Percentiles rank a stretch among this genome's conserved stretches.
These are phyloP conservation scores for Naganishia liquefaciens DNA, from an alignment of 1,284 basidiomycete genomes.

Conservation along the genomic window DNA sequence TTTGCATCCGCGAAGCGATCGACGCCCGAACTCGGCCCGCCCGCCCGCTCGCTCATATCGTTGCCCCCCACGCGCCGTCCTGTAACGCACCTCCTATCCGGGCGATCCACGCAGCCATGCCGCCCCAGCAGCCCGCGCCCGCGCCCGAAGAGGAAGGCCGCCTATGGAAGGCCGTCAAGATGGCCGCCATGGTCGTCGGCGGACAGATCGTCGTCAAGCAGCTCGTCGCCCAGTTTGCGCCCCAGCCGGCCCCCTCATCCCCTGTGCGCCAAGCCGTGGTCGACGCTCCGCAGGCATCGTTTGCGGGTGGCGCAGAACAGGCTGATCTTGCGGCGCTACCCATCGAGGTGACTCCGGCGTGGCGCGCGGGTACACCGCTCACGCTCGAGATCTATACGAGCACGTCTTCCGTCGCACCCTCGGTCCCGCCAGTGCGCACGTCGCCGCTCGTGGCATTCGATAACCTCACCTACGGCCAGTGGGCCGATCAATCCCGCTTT, in stretches of 20 bases:
- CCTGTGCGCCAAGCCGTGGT: too few species aligned
- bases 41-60: too few species aligned
- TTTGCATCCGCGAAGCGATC: conserved; percentile 7
- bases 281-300: too few species aligned
- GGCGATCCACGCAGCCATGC: conserved; percentile 1
- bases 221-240: conserved; percentile 7
- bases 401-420: not conserved
- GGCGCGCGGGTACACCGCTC: conserved; percentile 13
- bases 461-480: conserved; percentile 79
- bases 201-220: conserved; percentile 20
- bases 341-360: conserved; percentile 1
- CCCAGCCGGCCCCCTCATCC: not conserved
- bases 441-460: conserved; percentile 65
- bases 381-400: conserved; percentile 8
- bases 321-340: conserved; percentile 2
- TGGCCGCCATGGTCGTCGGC: conserved; percentile 17
- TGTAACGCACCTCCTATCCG: too few species aligned
- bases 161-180: conserved; percentile 23
- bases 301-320: too few species aligned
- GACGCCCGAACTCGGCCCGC: not conserved
- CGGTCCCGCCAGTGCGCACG: conserved; percentile 40
- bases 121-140: conserved; percentile 3
- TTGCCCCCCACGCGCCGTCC: too few species aligned
- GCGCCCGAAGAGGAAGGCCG: conserved; percentile 1
- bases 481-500: conserved; percentile 62